Evolutionary conservation across 208 protist genomes (phyloP), one percentile per base, ranked within the genome.

Genomic region (Crithidia thermophila): DNA sequence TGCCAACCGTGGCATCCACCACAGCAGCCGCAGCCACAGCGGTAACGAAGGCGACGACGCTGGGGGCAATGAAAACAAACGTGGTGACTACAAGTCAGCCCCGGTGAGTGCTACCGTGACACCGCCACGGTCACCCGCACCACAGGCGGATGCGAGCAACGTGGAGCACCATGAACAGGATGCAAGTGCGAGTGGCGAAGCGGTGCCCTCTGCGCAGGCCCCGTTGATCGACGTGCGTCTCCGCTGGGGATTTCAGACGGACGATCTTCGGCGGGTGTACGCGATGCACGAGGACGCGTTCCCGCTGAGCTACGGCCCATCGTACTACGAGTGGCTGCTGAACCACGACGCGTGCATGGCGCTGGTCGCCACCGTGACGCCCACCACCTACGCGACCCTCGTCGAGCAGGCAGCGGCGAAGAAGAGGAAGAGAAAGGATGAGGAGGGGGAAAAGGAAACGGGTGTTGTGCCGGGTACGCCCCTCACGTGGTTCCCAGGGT

Each of bases 261-360:
- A 20, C 6, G 82, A 93, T 28, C 64, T 93, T 11, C 58, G 67
- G 4, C 46, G 42, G 20, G 9, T 95, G 23, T 72, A 73, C 67
- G 53, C 34, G 8, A 72, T 95, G 43, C 87, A 93, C 62, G 74
- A 86, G 33, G 49, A 75, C 10, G 62, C 70, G 49, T 93, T 93
- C 51, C 81, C 87, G 14, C 36, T 90, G 11, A 68, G 57, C 47
- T 95, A 91, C 75, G 43, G 69, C 10, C 40, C 40, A 0, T 57
- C 55, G 3, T 90, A 85, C 68, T 95, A 95, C 65, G 20, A 79
- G 14, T 83, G 66, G 71, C 57, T 90, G 23, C 43, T 88, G 42
- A 49, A 79, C 45, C 43, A 58, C 28, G 75, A 79, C 11, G 52
- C 65, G 1, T 87, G 75, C 52, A 46, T 89, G 23, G 64, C 56